phyloP scores from a whole-genome alignment of 345 rosid genomes.

The Brassica juncea region DNA sequence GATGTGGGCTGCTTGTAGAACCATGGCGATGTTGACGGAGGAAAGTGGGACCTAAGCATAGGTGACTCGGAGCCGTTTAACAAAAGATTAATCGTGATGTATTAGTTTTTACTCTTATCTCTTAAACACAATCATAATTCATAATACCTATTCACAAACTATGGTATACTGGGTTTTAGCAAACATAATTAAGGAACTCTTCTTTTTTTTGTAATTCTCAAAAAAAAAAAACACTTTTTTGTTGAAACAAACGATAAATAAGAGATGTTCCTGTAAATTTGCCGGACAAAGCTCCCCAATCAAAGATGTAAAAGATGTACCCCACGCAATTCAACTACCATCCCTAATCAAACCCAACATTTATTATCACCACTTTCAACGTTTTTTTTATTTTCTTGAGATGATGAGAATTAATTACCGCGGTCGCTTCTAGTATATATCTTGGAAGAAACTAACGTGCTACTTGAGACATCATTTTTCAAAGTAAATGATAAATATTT shows the following conservation, averaged over 20 bases:
- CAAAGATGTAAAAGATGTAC: conserved; percentile 7
- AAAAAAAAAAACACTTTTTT: neutral
- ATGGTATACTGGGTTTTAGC: neutral
- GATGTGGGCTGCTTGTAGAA: neutral
- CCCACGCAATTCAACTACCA: conserved; percentile 39
- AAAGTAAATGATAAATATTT: too few relatives aligned
- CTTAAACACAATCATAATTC: conserved; percentile 14
- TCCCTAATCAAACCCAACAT: conserved; percentile 44
- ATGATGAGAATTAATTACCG: conserved; percentile 27
- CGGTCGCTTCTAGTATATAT: neutral
- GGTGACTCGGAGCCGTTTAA: conserved; percentile 22
- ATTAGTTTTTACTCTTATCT: neutral
- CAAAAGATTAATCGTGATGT: conserved; percentile 20
- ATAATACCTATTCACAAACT: neutral
- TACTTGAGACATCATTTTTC: neutral
- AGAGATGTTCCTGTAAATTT: neutral
- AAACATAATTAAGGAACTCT: neutral
- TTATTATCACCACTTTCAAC: conserved; percentile 31
- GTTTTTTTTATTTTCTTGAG: conserved; percentile 18
- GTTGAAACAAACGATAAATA: neutral
- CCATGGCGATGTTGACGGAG: conserved; percentile 5
- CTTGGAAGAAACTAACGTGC: neutral
- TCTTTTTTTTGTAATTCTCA: too few relatives aligned
- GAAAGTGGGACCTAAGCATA: neutral
- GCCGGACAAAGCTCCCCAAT: conserved; percentile 22